Percentiles rank a stretch among this genome's conserved stretches.
These are phyloP conservation scores for Diaporthe vaccinii DNA, from an alignment of 2,329 filamentous ascomycete species.

Conservation along the genomic window DNA sequence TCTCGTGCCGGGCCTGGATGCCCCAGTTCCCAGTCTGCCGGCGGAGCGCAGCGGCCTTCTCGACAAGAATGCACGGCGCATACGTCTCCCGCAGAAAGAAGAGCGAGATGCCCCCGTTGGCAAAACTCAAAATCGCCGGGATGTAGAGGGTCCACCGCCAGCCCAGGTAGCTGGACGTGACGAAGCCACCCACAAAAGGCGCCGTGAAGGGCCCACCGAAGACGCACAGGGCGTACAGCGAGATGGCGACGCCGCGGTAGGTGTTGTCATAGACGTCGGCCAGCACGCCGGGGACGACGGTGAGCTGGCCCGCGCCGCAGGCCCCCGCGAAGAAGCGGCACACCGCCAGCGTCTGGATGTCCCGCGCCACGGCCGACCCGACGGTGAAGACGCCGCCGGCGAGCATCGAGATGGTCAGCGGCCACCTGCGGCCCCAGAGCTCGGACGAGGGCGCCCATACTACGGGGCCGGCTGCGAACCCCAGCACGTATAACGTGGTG, in stretches of 20 bases:
- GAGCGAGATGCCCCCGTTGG: slow-evolving; percentile 20
- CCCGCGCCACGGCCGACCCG: slow-evolving; percentile 52
- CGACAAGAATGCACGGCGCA: slow-evolving; percentile 30
- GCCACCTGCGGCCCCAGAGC: slow-evolving; percentile 51
- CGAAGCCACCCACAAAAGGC: slow-evolving; percentile 31
- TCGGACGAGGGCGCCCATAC: slow-evolving; percentile 51
- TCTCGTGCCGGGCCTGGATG: slow-evolving; percentile 32
- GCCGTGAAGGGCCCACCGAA: slow-evolving; percentile 39
- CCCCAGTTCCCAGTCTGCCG: slow-evolving; percentile 45
- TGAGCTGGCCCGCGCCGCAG: slow-evolving; percentile 37
- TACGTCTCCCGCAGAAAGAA: slow-evolving; percentile 35
- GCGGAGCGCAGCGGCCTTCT: slow-evolving; percentile 26
- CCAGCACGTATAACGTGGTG: slow-evolving; percentile 54
- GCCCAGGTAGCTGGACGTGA: slow-evolving; percentile 15
- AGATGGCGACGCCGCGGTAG: slow-evolving; percentile 38
- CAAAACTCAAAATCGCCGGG: slow-evolving; percentile 33
- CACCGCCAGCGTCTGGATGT: slow-evolving; percentile 45
- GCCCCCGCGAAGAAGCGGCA: slow-evolving; percentile 36
- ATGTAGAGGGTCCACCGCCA: slow-evolving; percentile 39
- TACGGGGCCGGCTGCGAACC: slow-evolving; percentile 53
- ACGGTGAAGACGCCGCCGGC: slow-evolving; percentile 52
- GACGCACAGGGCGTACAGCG: slow-evolving; percentile 35
- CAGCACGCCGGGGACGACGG: slow-evolving; percentile 36
- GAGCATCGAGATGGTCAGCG: slow-evolving; percentile 50
- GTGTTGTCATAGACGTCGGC: slow-evolving; percentile 34